Evolutionary conservation across 345 rosid genomes (phyloP).

Genomic region (Eucalyptus sp.): DNA sequence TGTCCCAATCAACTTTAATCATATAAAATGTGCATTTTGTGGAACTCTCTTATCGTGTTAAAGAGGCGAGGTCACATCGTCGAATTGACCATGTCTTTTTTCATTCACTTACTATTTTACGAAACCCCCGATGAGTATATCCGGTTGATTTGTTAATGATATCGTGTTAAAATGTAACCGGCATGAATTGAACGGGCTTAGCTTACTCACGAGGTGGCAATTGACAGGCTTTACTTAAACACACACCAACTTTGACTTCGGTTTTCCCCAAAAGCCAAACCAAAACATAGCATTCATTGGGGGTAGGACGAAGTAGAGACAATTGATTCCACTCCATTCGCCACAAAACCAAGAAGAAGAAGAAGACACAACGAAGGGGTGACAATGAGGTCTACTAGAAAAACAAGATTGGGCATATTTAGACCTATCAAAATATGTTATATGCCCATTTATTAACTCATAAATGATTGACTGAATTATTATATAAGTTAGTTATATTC

Average conservation of each 20-base stretch:
- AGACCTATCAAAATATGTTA: not conserved
- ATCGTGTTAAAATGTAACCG: too few species aligned
- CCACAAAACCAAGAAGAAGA: not conserved
- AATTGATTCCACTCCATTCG: not conserved
- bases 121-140: too few species aligned
- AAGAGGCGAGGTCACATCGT: fast-evolving
- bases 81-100: fast-evolving
- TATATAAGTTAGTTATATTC: too few species aligned
- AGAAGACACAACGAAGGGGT: not conserved
- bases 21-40: too few species aligned
- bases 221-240: not conserved
- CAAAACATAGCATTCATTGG: not conserved
- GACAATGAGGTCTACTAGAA: not conserved
- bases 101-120: too few species aligned
- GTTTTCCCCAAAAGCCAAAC: not conserved
- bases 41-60: too few species aligned
- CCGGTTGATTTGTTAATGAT: too few species aligned
- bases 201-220: not conserved
- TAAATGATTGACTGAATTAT: too few species aligned
- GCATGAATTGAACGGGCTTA: not conserved
- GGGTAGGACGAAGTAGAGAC: not conserved
- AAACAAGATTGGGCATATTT: not conserved
- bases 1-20: not conserved
- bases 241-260: not conserved
- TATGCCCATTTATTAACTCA: not conserved